Base-by-base conservation (phyloP, 139 green algal species). In the Yamagishiella unicocca region DNA sequence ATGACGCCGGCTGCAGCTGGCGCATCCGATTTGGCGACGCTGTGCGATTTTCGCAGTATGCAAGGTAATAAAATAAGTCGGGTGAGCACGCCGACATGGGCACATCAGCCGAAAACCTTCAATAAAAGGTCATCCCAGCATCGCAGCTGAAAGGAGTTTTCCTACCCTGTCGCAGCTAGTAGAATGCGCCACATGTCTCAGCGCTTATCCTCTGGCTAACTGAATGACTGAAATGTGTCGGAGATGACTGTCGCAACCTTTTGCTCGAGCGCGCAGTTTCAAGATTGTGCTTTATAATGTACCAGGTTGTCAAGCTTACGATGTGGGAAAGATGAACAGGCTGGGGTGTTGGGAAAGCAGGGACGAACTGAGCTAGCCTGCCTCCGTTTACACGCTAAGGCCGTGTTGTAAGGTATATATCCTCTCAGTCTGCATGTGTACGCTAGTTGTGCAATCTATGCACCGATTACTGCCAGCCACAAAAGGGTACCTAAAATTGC, bases 211-310 rank as follows among this genome's bases (percentile, higher is more conserved):
- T 33, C 64, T 21, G 66, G 33, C 66, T 74, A 74, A 74, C 17
- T 35, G 66, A 46, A 74, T 78, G 33, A 78, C 38, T 78, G 70
- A 78, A n/a, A 37, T 55, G 70, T 78, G 40, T 78, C 70, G 70
- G 70, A 78, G 37, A 58, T 55, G 24, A 78, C 70, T 14, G 50
- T 12, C n/a, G n/a, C n/a, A n/a, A n/a, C n/a, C n/a, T n/a, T n/a
- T n/a, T n/a, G n/a, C n/a, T n/a, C n/a, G n/a, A n/a, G n/a, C n/a
- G n/a, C n/a, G n/a, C n/a, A n/a, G n/a, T n/a, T n/a, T n/a, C n/a
- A n/a, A n/a, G n/a, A n/a, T 71, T 33, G 62, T 71, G 38, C 62
- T 40, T 40, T 12, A 71, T 71, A 27, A 74, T 74, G 66, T 74
- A 35, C 66, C 33, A 21, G 37, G 45, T 74, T 58, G 50, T 17